Conservation (phyloP, 139 green algal species). For the Volvox reticuliferus region DNA sequence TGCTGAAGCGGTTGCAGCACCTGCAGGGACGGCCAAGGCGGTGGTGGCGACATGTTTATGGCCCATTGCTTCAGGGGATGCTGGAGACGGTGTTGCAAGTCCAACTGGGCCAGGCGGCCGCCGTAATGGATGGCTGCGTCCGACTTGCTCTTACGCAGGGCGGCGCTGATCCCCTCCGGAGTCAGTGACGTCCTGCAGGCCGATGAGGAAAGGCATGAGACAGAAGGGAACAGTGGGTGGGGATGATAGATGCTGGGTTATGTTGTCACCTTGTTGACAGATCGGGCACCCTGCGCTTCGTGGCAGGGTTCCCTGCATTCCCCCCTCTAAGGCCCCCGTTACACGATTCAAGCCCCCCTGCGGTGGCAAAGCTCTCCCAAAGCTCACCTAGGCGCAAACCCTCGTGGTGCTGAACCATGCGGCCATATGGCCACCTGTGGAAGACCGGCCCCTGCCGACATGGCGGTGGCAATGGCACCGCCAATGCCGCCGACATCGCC, state of each 20-base stretch:
- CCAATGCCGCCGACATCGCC: no score
- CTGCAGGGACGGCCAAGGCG: background rate
- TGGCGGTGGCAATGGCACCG: no score
- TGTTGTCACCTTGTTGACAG: no score
- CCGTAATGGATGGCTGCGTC: background rate
- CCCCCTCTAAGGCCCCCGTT: background rate
- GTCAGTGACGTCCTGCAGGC: background rate
- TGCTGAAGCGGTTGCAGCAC: background rate
- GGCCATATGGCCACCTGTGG: background rate
- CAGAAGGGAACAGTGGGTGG: no score
- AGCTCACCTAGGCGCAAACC: background rate
- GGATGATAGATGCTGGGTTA: no score
- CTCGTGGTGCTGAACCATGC: background rate
- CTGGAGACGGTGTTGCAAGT: background rate
- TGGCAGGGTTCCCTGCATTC: background rate
- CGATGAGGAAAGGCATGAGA: no score
- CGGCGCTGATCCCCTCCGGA: background rate
- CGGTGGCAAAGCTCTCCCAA: no score
- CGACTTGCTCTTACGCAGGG: constrained; percentile 27
- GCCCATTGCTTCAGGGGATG: background rate
- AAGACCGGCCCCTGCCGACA: background rate
- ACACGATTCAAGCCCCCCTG: background rate
- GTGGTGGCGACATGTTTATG: no score
- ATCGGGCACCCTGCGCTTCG: background rate
- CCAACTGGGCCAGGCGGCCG: background rate